Percentiles rank a stretch among this genome's conserved stretches.
Conservation (phyloP, 345 rosid genomes). For the Carallia brachiata region DNA sequence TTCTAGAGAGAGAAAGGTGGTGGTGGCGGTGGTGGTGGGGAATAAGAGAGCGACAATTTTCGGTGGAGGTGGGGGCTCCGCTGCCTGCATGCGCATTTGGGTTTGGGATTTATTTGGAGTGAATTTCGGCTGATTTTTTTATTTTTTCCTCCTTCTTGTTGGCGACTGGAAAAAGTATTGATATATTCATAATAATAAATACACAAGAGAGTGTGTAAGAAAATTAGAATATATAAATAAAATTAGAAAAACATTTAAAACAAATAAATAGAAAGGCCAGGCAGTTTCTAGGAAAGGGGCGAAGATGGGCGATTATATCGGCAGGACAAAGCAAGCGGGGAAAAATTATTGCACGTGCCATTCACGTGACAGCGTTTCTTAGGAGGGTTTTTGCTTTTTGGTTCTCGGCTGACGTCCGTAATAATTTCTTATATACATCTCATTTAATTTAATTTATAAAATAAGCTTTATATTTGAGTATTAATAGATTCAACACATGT, state of each 20-base stretch:
- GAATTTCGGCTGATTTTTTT: constrained; percentile 36
- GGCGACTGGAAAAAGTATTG: no score
- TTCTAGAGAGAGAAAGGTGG: neutral
- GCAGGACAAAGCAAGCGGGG: neutral
- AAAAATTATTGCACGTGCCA: constrained; percentile 1
- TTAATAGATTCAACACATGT: no score
- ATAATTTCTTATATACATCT: no score
- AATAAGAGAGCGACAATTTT: constrained; percentile 3
- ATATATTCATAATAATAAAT: no score
- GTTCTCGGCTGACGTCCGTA: no score
- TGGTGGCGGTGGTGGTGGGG: neutral
- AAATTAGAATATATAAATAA: no score
- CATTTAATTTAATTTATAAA: no score
- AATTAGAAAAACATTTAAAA: no score
- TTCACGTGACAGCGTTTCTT: no score
- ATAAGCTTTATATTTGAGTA: no score
- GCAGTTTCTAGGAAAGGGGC: constrained; percentile 31
- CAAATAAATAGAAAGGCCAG: neutral
- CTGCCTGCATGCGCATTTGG: constrained; percentile 19
- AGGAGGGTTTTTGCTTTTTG: no score
- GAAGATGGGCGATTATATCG: constrained; percentile 29
- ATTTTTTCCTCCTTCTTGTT: neutral
- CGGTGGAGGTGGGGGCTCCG: neutral
- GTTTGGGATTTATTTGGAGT: constrained; percentile 40
- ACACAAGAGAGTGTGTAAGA: no score